phyloP scores from a whole-genome alignment of 2,329 filamentous ascomycete genomes.

The Chlorencoelia australis region DNA sequence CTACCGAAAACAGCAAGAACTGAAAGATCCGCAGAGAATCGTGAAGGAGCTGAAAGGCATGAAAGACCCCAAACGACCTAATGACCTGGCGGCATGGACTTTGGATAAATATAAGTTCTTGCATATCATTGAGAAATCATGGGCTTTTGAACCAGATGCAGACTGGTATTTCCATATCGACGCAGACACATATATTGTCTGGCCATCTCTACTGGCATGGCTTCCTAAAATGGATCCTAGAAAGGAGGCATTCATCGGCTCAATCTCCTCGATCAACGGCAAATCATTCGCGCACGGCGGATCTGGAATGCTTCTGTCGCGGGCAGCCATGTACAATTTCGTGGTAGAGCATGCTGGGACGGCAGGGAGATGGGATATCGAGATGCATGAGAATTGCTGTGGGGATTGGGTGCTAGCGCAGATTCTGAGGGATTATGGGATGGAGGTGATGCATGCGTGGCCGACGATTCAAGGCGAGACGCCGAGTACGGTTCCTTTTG shows the following conservation, averaged over 20 bases:
- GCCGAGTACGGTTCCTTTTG: too few species aligned
- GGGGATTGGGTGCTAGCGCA: conserved; percentile 41
- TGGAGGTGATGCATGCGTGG: too few species aligned
- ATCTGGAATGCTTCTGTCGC: conserved; percentile 43
- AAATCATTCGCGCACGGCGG: conserved; percentile 45
- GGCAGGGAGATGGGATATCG: conserved; percentile 36
- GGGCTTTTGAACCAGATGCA: conserved; percentile 38
- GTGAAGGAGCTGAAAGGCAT: conserved; percentile 28
- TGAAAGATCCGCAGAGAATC: conserved; percentile 34
- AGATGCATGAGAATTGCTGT: conserved; percentile 35
- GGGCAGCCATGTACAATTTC: conserved; percentile 39
- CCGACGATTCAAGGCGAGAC: too few species aligned
- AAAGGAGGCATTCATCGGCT: conserved; percentile 42
- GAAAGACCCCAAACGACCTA: conserved; percentile 20
- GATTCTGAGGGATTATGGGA: conserved; percentile 36
- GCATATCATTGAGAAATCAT: conserved; percentile 46
- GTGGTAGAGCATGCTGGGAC: conserved; percentile 33
- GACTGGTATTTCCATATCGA: conserved; percentile 52
- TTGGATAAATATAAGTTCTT: conserved; percentile 54
- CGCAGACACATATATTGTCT: conserved; percentile 47
- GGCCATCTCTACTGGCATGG: conserved; percentile 36
- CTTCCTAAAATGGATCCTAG: conserved; percentile 9
- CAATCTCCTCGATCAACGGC: conserved; percentile 34
- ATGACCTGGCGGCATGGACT: conserved; percentile 36
- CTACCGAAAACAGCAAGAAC: conserved; percentile 32